Percentiles rank a stretch among this genome's conserved stretches.
These are phyloP conservation scores for Pseudogymnoascus sp. DNA, from an alignment of 2,329 filamentous ascomycete genomes.

Conservation along the genomic window DNA sequence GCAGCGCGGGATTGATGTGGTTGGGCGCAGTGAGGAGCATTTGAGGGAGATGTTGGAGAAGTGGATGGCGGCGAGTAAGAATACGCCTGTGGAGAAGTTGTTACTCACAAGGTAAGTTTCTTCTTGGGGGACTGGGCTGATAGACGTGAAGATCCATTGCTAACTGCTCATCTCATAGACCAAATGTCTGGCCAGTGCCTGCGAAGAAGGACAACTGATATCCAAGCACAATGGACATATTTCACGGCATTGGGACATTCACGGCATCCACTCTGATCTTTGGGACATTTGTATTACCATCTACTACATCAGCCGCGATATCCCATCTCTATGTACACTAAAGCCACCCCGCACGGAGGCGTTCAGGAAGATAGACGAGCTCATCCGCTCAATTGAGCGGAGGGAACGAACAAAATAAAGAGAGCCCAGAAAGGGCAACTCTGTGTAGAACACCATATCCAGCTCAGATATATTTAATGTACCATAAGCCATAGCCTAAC, in stretches of 20 bases:
- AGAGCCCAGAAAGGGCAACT: not conserved
- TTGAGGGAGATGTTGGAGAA: slow-evolving; percentile 31
- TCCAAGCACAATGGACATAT: not conserved
- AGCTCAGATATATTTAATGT: slow-evolving; percentile 4
- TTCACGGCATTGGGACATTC: not conserved
- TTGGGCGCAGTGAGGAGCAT: slow-evolving; percentile 32
- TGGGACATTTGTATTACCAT: not conserved
- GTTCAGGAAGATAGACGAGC: not conserved
- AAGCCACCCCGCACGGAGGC: not conserved
- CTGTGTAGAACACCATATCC: not conserved
- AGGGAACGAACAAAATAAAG: not conserved
- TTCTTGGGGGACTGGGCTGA: not conserved
- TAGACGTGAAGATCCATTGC: not conserved
- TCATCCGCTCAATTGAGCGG: not conserved
- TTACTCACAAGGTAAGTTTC: slow-evolving; percentile 30
- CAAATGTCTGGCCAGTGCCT: not conserved
- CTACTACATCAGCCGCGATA: slow-evolving; percentile 1
- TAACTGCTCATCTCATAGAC: not conserved
- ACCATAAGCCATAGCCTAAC: not conserved
- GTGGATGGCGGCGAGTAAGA: slow-evolving; percentile 34
- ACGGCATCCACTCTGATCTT: not conserved
- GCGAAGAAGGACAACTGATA: not conserved
- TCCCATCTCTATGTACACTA: slow-evolving; percentile 2
- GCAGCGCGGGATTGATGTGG: slow-evolving; percentile 56
- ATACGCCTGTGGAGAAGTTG: slow-evolving; percentile 22